These are phyloP conservation scores for Pythium sukuiense DNA, from an alignment of 352 stramenopile genomes.

Conservation along the genomic window DNA sequence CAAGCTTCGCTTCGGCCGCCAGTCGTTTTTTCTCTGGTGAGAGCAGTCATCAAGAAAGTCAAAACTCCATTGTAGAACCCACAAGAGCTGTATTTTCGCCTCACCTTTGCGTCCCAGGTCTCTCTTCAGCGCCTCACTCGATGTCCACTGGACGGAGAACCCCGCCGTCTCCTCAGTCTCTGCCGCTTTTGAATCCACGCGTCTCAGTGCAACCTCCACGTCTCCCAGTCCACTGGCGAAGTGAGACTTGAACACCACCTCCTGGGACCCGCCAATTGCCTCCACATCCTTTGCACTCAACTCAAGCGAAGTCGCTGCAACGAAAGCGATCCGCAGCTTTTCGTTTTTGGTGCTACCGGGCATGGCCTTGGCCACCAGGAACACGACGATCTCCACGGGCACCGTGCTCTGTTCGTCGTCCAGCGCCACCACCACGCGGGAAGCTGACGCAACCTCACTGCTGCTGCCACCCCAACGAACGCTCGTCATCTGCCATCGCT, in stretches of 20 bases:
- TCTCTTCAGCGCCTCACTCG: slow-evolving; percentile 46
- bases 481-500: slow-evolving; percentile 4
- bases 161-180: slow-evolving; percentile 3
- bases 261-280: slow-evolving; percentile 35
- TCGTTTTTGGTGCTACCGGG: neutral
- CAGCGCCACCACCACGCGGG: neutral
- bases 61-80: neutral
- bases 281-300: slow-evolving; percentile 40
- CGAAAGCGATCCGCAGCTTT: slow-evolving; percentile 31
- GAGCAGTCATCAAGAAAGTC: neutral
- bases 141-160: slow-evolving; percentile 62
- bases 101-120: slow-evolving; percentile 48
- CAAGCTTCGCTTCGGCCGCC: slow-evolving; percentile 40
- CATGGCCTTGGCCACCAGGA: slow-evolving; percentile 15
- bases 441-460: neutral
- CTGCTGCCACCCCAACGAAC: slow-evolving; percentile 2
- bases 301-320: slow-evolving; percentile 34
- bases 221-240: slow-evolving; percentile 32
- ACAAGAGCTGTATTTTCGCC: neutral
- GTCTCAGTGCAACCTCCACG: slow-evolving; percentile 42
- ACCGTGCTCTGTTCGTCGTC: neutral
- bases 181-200: neutral
- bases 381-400: slow-evolving; percentile 39
- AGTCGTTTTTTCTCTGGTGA: slow-evolving; percentile 9
- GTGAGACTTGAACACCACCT: slow-evolving; percentile 49